Conservation (phyloP, 495 filamentous ascomycete genomes). For the Aspergillus sclerotiicarbonarius region DNA sequence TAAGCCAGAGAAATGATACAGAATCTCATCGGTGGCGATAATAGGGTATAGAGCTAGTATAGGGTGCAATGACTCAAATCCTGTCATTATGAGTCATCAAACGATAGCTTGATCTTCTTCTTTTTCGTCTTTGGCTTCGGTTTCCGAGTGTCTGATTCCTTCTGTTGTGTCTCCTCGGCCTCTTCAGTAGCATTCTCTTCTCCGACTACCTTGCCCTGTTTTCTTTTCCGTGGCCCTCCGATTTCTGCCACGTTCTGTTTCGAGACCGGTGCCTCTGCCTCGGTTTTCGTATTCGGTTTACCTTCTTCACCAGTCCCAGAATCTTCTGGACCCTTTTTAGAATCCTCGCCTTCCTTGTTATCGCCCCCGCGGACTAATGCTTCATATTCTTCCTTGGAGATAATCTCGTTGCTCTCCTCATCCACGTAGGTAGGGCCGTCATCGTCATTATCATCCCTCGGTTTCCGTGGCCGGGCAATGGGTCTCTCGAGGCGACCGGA, state of each 20-base stretch:
- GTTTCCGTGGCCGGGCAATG: constrained; percentile 38
- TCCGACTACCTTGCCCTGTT: constrained; percentile 43
- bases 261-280: constrained; percentile 18
- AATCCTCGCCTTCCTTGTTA: constrained; percentile 18
- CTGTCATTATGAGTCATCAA: constrained; percentile 30
- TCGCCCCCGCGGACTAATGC: constrained; percentile 31
- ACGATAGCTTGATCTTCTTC: constrained; percentile 49
- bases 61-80: background rate
- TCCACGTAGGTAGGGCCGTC: constrained; percentile 51
- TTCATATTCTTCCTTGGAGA: constrained; percentile 49
- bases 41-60: background rate
- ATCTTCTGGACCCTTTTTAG: constrained; percentile 12
- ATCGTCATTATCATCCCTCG: constrained; percentile 37
- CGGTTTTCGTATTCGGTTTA: constrained; percentile 13
- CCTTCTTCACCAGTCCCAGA: constrained; percentile 13
- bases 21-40: background rate
- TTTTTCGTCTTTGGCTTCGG: constrained; percentile 43
- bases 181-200: constrained; percentile 31
- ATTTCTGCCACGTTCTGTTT: constrained; percentile 44
- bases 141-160: constrained; percentile 30
- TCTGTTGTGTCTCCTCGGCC: constrained; percentile 22
- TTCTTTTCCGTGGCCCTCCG: constrained; percentile 44
- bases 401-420: constrained; percentile 47
- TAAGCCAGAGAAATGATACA: background rate
- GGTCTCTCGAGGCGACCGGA: constrained; percentile 42